A percentile compares a stretch with the other conserved stretches of the same genome.
phyloP scores from a whole-genome alignment of 768 basidiomycete genomes.

The Galerina marginata region DNA sequence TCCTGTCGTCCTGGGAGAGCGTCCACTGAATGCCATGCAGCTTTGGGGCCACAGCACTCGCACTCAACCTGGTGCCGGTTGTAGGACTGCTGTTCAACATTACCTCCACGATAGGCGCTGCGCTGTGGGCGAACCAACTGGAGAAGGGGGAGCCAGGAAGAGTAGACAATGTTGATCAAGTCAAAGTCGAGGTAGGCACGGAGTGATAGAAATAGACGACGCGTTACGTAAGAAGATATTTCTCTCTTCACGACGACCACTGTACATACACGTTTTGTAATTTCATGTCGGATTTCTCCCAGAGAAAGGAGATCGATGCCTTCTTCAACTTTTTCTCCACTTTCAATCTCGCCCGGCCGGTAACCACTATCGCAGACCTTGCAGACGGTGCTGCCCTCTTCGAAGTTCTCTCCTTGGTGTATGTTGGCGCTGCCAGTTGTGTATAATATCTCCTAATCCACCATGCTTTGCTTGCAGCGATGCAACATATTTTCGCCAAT shows the following conservation, averaged over 20 bases:
- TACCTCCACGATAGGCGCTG: slow-evolving; percentile 71
- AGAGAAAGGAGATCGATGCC: slow-evolving; percentile 73
- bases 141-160: slow-evolving; percentile 43
- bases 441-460: background rate
- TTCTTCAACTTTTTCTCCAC: slow-evolving; percentile 83
- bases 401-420: slow-evolving; percentile 80
- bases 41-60: slow-evolving; percentile 64
- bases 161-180: slow-evolving; percentile 22
- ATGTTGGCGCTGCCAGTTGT: slow-evolving; percentile 34
- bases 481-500: slow-evolving; percentile 74
- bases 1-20: background rate
- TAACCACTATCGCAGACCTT: slow-evolving; percentile 70
- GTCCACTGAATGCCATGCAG: slow-evolving; percentile 30
- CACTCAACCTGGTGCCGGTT: slow-evolving; percentile 65
- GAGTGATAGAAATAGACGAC: too few relatives aligned
- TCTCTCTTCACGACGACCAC: too few relatives aligned
- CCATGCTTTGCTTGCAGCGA: slow-evolving; percentile 54
- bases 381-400: slow-evolving; percentile 81
- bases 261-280: background rate
- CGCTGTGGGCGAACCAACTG: slow-evolving; percentile 73
- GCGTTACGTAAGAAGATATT: background rate
- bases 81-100: slow-evolving; percentile 64
- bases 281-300: slow-evolving; percentile 41
- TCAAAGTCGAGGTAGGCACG: slow-evolving; percentile 24
- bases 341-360: slow-evolving; percentile 69